Percentiles rank a stretch among this genome's conserved stretches.
These are phyloP conservation scores for Fusarium sambucinum DNA, from an alignment of 2,329 filamentous ascomycete genomes.

Conservation along the genomic window DNA sequence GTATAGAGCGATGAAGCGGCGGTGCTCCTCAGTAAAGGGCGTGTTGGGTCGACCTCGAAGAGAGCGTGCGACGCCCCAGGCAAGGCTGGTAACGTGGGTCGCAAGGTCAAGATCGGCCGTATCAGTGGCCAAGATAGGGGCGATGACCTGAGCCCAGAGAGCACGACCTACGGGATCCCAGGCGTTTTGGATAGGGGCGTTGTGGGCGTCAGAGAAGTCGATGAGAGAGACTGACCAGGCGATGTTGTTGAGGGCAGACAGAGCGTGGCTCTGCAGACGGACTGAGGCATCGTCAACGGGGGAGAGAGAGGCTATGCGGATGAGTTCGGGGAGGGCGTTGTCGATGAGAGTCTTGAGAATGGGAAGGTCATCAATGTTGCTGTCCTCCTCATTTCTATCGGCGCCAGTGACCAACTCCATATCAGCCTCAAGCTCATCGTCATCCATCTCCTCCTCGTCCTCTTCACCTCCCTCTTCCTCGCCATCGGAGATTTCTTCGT, in stretches of 20 bases:
- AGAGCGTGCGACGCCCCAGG: slow-evolving; percentile 73
- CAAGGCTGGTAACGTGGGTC: slow-evolving; percentile 72
- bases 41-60: slow-evolving; percentile 62
- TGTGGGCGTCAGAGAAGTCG: slow-evolving; percentile 68
- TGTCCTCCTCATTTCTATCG: slow-evolving; percentile 55
- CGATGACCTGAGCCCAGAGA: slow-evolving; percentile 70
- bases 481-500: slow-evolving; percentile 53
- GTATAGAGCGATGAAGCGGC: slow-evolving; percentile 74
- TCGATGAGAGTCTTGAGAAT: slow-evolving; percentile 61
- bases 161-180: slow-evolving; percentile 67
- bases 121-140: slow-evolving; percentile 69
- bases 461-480: slow-evolving; percentile 54
- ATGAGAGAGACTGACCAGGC: slow-evolving; percentile 74
- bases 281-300: slow-evolving; percentile 57
- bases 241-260: slow-evolving; percentile 75
- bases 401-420: slow-evolving; percentile 73
- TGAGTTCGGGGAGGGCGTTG: slow-evolving; percentile 57
- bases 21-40: slow-evolving; percentile 66
- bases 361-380: slow-evolving; percentile 63
- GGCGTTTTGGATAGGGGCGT: slow-evolving; percentile 62
- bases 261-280: slow-evolving; percentile 64
- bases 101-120: slow-evolving; percentile 72
- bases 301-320: slow-evolving; percentile 60
- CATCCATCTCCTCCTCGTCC: slow-evolving; percentile 66
- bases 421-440: slow-evolving; percentile 70